Evolutionary conservation across 2,329 filamentous ascomycete genomes (phyloP).

Genomic region (Monosporascus sp.): DNA sequence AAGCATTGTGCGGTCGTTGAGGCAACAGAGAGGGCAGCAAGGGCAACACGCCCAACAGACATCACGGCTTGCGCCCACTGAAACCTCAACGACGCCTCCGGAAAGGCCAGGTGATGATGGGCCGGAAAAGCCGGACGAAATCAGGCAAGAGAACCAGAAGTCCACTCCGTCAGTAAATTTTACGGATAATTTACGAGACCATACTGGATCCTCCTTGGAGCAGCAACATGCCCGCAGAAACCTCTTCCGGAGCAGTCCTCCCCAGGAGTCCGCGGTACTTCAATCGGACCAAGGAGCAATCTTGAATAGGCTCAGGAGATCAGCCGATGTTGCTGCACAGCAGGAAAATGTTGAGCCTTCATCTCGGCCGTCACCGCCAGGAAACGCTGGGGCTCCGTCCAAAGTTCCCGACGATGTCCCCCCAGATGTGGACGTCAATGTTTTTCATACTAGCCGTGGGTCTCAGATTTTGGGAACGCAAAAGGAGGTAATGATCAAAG

Average conservation of each 20-base stretch:
- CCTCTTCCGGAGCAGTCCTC: constrained; percentile 6
- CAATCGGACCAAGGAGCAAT: constrained; percentile 19
- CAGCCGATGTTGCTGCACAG: constrained; percentile 1
- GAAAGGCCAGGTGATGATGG: constrained; percentile 3
- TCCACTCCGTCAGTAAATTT: not conserved
- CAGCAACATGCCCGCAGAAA: constrained; percentile 6
- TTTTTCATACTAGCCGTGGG: constrained; percentile 44
- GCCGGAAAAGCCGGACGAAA: not conserved
- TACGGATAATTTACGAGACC: not conserved
- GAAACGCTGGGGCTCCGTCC: not conserved
- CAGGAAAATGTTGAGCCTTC: not conserved
- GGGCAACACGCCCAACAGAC: not conserved
- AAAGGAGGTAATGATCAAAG: constrained; percentile 14
- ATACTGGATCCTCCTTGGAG: not conserved
- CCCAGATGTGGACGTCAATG: constrained; percentile 37
- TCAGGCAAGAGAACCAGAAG: constrained; percentile 1
- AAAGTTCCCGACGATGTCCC: constrained; percentile 29
- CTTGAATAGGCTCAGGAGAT: constrained; percentile 13
- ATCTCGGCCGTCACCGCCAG: not conserved
- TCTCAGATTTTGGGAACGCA: constrained; percentile 37
- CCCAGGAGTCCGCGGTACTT: constrained; percentile 3
- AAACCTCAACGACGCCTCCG: constrained; percentile 1
- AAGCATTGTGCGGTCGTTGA: constrained; percentile 34
- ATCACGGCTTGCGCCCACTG: not conserved
- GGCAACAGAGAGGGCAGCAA: constrained; percentile 10